Evolutionary conservation across 1,284 basidiomycete genomes (phyloP).

Genomic region (Phaffia rhodozyma): DNA sequence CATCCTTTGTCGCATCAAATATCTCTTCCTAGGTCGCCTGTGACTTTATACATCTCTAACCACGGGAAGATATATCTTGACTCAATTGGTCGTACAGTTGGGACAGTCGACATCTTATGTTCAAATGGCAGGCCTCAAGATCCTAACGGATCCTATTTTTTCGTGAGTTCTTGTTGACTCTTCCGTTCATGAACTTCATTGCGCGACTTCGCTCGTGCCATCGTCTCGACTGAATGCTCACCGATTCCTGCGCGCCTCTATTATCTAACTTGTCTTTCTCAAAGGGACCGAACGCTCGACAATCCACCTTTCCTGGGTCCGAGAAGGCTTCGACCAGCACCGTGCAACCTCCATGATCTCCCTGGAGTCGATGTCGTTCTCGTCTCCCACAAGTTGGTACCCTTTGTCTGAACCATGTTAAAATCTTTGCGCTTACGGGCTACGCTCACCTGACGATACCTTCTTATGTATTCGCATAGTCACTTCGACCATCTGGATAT

Average conservation of each 20-base stretch:
- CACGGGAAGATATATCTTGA: background rate
- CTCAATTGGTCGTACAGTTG: constrained; percentile 23
- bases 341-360: constrained; percentile 35
- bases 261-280: background rate
- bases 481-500: constrained; percentile 36
- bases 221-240: too few relatives aligned
- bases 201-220: background rate
- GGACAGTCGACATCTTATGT: constrained; percentile 39
- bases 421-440: background rate
- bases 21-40: constrained; percentile 22
- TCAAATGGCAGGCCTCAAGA: constrained; percentile 38
- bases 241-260: background rate
- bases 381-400: constrained; percentile 37
- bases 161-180: constrained; percentile 19
- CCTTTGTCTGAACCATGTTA: background rate
- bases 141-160: constrained; percentile 42
- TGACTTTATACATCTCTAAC: constrained; percentile 17
- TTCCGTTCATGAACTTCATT: background rate
- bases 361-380: constrained; percentile 37
- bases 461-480: constrained; percentile 18
- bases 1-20: background rate
- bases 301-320: constrained; percentile 33
- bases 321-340: constrained; percentile 34
- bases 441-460: background rate
- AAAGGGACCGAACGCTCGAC: constrained; percentile 31